These are phyloP conservation scores for Umbelopsis vinacea DNA, from an alignment of 192 early-diverging fungal species.

Conservation along the genomic window DNA sequence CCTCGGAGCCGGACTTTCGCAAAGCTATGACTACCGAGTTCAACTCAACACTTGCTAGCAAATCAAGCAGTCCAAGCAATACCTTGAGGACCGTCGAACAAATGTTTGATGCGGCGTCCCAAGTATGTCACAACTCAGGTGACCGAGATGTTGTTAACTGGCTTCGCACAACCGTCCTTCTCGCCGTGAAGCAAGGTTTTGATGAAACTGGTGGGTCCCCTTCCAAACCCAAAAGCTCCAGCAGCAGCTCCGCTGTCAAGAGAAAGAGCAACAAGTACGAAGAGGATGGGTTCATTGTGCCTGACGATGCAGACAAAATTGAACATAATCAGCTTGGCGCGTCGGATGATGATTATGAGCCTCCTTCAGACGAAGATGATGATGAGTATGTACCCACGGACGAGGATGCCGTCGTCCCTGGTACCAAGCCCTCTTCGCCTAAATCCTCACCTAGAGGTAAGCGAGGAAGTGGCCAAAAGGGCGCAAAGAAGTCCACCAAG, in stretches of 20 bases:
- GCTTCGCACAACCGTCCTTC: conserved; percentile 29
- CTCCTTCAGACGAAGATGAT: conserved; percentile 24
- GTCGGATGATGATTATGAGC: conserved; percentile 34
- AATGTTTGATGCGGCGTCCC: conserved; percentile 26
- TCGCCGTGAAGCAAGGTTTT: conserved; percentile 12
- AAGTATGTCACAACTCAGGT: conserved; percentile 6
- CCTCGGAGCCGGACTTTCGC: not conserved
- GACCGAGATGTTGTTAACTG: conserved; percentile 34
- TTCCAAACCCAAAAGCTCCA: not conserved
- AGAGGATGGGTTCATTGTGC: conserved; percentile 3
- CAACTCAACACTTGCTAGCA: conserved; percentile 5
- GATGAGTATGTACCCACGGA: conserved; percentile 18
- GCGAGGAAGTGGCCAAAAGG: not conserved
- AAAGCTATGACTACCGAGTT: conserved; percentile 7
- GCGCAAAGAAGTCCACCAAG: not conserved
- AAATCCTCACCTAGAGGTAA: not conserved
- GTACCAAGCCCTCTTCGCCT: not conserved
- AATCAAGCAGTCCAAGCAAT: conserved; percentile 33
- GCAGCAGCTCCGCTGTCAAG: conserved; percentile 5
- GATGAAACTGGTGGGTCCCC: not conserved
- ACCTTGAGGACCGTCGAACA: conserved; percentile 24
- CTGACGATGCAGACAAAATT: not conserved
- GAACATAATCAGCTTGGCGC: conserved; percentile 21
- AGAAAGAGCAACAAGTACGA: not conserved
- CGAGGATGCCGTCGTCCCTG: conserved; percentile 19